Evolutionary conservation across 768 basidiomycete genomes (phyloP), one percentile per base, ranked within the genome.

Genomic region (Royoungia palumana): DNA sequence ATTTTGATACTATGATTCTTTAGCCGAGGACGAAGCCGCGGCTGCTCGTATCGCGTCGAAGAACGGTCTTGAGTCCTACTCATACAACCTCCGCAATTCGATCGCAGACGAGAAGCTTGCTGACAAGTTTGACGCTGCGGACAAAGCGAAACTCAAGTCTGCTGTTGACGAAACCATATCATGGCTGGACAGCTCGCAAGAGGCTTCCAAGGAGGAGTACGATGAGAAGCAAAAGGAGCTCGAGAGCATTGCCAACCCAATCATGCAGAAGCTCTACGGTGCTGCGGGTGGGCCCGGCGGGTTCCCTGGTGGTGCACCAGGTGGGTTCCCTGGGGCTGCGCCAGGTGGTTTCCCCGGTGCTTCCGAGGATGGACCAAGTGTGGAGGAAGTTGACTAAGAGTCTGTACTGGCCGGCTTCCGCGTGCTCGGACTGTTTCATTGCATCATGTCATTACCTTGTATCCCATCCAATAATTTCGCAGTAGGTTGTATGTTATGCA

Each of bases 51-150:
- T 94, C 67, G 63, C 77, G 34, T 61, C 93, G 59, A 95, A 95
- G 85, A 98, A 97, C 72, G 82, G 75, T 38, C 81, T 97, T 63
- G 94, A 98, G 72, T 92, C 91, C 0, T 97, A 94, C 68, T 68
- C 93, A 6, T 97, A 95, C 82, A 94, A 93, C 74, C 84, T 98
- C 48, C 88, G 92, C 58, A 90, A 94, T 76, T 87, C 92, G 19
- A 68, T 95, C 50, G 78, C 67, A 49, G 90, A 93, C 66, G 89
- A 91, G 66, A 85, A 92, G 69, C 81, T 95, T 47, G 79, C 88
- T 36, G 79, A 76, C 77, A 95, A 94, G 73, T 88, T 96, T 66
- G 89, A 95, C 1, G 58, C 87, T 12, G 82, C 76, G 16, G 92
- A 94, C 80, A 92, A 93, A 79, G 58, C 78, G 57, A 89, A 90